A percentile compares a stretch with the other conserved stretches of the same genome.
phyloP scores from a whole-genome alignment of 78 protist genomes.

The Carpediemonas membranifera region DNA sequence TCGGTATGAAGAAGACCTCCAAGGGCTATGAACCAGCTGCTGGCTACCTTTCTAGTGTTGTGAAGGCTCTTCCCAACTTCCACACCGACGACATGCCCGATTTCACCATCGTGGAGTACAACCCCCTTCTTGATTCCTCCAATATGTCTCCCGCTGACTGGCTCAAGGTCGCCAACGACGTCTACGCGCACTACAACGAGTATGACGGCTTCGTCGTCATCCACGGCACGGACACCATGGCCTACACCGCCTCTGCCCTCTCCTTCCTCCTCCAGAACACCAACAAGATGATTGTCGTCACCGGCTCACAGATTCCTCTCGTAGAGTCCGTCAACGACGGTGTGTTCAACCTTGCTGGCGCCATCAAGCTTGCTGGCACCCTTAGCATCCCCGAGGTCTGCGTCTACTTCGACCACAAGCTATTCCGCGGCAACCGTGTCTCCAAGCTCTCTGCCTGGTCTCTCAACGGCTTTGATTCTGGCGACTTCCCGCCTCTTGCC shows the following conservation, averaged over 20 bases:
- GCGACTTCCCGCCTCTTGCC: neutral
- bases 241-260: conserved; percentile 62
- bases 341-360: conserved; percentile 35
- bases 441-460: conserved; percentile 21
- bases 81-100: neutral
- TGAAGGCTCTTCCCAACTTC: neutral
- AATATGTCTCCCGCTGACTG: conserved; percentile 44
- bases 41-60: neutral
- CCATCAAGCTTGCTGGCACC: conserved; percentile 41
- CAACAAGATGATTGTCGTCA: conserved; percentile 66
- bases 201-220: conserved; percentile 60
- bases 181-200: conserved; percentile 20
- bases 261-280: conserved; percentile 71
- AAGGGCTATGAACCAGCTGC: neutral
- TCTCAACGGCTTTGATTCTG: conserved; percentile 9
- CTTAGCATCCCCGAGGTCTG: conserved; percentile 47
- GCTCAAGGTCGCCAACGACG: conserved; percentile 32
- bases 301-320: conserved; percentile 68
- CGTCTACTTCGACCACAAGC: conserved; percentile 42
- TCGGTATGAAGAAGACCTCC: neutral
- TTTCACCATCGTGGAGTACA: conserved; percentile 44
- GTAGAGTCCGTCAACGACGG: conserved; percentile 44
- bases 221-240: conserved; percentile 72
- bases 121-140: conserved; percentile 63
- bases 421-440: conserved; percentile 46